Conservation (phyloP, 352 stramenopile genomes). For the Elongisporangium prolatum region DNA sequence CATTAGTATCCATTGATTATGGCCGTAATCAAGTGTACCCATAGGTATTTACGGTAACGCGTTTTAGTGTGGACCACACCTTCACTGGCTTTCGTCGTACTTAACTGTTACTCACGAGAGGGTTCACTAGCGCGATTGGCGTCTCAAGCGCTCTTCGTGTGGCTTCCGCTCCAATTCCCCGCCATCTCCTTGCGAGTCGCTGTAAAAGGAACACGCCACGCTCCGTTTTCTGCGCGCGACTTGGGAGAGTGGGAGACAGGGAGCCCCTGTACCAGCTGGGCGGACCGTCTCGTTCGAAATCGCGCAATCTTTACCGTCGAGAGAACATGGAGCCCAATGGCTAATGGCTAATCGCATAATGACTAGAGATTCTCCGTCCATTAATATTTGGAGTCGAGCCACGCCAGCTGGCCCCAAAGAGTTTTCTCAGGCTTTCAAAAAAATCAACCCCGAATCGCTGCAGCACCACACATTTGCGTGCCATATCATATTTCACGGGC, state of each 20-base stretch:
- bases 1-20: conserved; percentile 22
- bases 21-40: not conserved
- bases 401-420: not conserved
- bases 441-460: not conserved
- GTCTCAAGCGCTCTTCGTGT: not conserved
- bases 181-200: not conserved
- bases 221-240: not conserved
- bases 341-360: not conserved
- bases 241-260: not conserved
- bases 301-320: not conserved
- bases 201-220: not conserved
- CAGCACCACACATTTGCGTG: not conserved
- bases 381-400: not conserved
- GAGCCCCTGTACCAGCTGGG: not conserved
- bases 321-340: not conserved
- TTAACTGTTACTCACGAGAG: not conserved
- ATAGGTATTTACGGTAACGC: not conserved
- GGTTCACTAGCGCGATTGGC: not conserved
- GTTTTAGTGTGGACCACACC: not conserved
- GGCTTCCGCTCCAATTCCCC: not conserved
- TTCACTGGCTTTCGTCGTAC: not conserved
- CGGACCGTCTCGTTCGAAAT: not conserved
- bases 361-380: not conserved
- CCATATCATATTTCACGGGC: not conserved
- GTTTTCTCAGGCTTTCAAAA: not conserved